These are phyloP conservation scores for Fraxinus americana DNA, from an alignment of 257 asterid species.

Conservation along the genomic window DNA sequence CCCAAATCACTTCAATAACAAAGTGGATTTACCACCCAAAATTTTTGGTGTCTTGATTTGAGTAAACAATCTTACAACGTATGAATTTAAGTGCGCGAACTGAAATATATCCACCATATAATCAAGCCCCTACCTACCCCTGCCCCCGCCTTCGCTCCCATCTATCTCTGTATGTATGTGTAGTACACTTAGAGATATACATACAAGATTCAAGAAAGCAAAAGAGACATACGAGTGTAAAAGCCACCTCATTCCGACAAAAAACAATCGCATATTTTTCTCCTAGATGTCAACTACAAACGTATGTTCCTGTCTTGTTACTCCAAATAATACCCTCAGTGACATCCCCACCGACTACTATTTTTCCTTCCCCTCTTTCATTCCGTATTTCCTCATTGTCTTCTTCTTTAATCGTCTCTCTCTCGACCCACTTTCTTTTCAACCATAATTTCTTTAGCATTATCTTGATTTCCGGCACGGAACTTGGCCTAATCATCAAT, in stretches of 20 bases:
- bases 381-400: not conserved
- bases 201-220: conserved; percentile 19
- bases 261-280: conserved; percentile 2
- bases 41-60: too few relatives aligned
- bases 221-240: conserved; percentile 20
- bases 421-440: conserved; percentile 9
- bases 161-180: not conserved
- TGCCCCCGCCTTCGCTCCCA: not conserved
- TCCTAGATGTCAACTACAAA: conserved; percentile 24
- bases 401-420: conserved; percentile 25
- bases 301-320: conserved; percentile 30
- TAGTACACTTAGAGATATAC: not conserved
- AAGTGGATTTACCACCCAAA: too few relatives aligned
- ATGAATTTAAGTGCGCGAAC: too few relatives aligned
- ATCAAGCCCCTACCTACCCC: not conserved
- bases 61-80: too few relatives aligned
- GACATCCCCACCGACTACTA: conserved; percentile 25
- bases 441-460: conserved; percentile 22
- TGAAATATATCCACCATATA: not conserved
- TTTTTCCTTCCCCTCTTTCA: conserved; percentile 17
- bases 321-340: conserved; percentile 22
- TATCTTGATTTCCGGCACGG: conserved; percentile 12
- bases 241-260: conserved; percentile 30
- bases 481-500: conserved; percentile 22
- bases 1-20: too few relatives aligned